Base-by-base conservation (phyloP, 2,329 filamentous ascomycete species). In the Pseudocercospora musae region DNA sequence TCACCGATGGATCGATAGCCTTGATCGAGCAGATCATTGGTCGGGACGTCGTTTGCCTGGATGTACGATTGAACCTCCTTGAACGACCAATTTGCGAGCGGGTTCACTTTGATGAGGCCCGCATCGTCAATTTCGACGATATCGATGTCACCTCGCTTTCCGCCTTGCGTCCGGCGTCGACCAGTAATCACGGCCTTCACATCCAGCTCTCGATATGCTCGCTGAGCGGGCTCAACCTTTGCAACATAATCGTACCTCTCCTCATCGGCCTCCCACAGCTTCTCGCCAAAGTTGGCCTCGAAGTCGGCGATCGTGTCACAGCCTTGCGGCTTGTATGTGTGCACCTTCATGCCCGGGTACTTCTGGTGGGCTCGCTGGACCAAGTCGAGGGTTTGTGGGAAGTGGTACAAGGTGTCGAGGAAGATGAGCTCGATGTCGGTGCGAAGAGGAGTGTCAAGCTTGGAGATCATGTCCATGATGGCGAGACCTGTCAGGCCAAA, bases 1-100 rank as follows among this genome's bases (percentile, higher is more conserved):
- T 99, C 95, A 65, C 95, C 95, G 66, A 99, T 85, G 68, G 92
- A 96, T 85, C 98, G 97, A 85, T 99, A 99, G n/a, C 95, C 95
- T 63, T 83, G 84, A 79, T 97, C 91, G 52, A 99, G 85, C 29
- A 99, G 85, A 65, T 85, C 87, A 76, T 99, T 99, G 84, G 96
- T 98, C 0, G 95, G 95, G 3, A 99, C 92, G 64, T 92, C 79
- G 82, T 97, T 86, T 72, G 90, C 88, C 71, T 87, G 85, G 79
- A 97, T 86, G 80, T 99, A 99, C 44, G 86, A 83, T 78, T 93
- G 88, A 63, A 99, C 94, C 75, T 98, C 90, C 65, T 87, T 81
- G 80, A 99, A 99, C 48, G 85, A 85, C 95, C 95, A 99, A 80
- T 93, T 92, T 74, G 93, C 93, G 67, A 99, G 82, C 11, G 95